Percentiles rank a stretch among this genome's conserved stretches.
Evolutionary conservation across 768 basidiomycete genomes (phyloP).

Genomic region (Calocybe indica): DNA sequence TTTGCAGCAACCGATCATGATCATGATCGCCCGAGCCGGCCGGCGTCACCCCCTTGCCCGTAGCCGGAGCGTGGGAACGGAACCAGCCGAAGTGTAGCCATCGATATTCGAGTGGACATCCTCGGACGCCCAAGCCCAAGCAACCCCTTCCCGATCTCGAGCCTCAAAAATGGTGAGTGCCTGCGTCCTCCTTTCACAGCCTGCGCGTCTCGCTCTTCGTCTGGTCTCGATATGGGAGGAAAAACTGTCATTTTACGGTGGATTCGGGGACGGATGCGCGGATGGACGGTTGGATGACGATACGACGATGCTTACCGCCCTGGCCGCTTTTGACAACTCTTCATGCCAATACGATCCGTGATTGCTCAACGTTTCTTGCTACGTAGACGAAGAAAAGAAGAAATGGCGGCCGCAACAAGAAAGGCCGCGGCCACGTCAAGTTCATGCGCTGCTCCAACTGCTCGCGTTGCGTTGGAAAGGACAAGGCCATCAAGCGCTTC

Average conservation of each 20-base stretch:
- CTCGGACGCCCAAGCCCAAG: slow-evolving; percentile 25
- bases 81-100: slow-evolving; percentile 16
- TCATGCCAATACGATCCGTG: slow-evolving; percentile 10
- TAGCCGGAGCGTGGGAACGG: slow-evolving; percentile 19
- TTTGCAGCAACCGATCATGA: not conserved
- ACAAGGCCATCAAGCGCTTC: slow-evolving; percentile 99
- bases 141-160: slow-evolving; percentile 31
- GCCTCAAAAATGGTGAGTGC: slow-evolving; percentile 36
- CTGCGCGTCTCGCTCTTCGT: not conserved
- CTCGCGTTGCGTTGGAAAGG: slow-evolving; percentile 95
- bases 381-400: slow-evolving; percentile 96
- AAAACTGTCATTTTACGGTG: not conserved
- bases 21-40: slow-evolving; percentile 4
- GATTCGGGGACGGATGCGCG: not conserved
- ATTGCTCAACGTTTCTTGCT: slow-evolving; percentile 8
- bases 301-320: not conserved
- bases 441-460: slow-evolving; percentile 99
- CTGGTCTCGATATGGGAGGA: not conserved
- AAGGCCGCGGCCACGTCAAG: slow-evolving; percentile 93
- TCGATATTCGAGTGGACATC: slow-evolving; percentile 16
- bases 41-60: slow-evolving; percentile 1
- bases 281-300: not conserved
- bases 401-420: slow-evolving; percentile 99
- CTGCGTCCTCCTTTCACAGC: slow-evolving; percentile 3
- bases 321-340: slow-evolving; percentile 6